Evolutionary conservation across 2,329 filamentous ascomycete genomes (phyloP).

Genomic region (Paecilomyces niveus): DNA sequence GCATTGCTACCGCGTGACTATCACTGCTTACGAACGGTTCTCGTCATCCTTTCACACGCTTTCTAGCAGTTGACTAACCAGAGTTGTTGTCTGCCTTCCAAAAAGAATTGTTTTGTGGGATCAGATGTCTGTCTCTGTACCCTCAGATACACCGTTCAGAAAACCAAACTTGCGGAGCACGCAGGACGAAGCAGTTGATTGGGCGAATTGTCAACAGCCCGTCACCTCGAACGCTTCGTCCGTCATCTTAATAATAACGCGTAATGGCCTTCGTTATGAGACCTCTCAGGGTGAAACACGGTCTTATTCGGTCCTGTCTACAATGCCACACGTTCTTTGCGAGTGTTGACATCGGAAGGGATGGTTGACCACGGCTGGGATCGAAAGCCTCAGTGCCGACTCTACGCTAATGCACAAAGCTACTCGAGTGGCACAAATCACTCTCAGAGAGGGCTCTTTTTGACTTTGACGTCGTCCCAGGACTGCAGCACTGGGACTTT

Average conservation of each 20-base stretch:
- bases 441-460: constrained; percentile 4
- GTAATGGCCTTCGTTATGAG: not conserved
- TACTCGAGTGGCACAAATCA: constrained; percentile 10
- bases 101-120: not conserved
- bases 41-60: not conserved
- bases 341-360: not conserved
- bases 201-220: not conserved
- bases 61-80: not conserved
- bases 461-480: constrained; percentile 19
- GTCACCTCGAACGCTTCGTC: not conserved
- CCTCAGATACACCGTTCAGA: not conserved
- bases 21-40: not conserved
- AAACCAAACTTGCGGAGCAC: not conserved
- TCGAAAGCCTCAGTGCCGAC: not conserved
- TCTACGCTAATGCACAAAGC: constrained; percentile 31
- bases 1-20: not conserved
- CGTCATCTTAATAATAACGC: not conserved
- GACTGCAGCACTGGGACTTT: constrained; percentile 30
- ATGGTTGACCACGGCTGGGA: not conserved
- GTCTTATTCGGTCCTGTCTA: not conserved
- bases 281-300: not conserved
- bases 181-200: not conserved
- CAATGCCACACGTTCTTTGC: not conserved
- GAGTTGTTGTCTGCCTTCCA: not conserved
- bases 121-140: not conserved